phyloP scores from a whole-genome alignment of 768 basidiomycete genomes.

The Dacryopinax primogenitus region DNA sequence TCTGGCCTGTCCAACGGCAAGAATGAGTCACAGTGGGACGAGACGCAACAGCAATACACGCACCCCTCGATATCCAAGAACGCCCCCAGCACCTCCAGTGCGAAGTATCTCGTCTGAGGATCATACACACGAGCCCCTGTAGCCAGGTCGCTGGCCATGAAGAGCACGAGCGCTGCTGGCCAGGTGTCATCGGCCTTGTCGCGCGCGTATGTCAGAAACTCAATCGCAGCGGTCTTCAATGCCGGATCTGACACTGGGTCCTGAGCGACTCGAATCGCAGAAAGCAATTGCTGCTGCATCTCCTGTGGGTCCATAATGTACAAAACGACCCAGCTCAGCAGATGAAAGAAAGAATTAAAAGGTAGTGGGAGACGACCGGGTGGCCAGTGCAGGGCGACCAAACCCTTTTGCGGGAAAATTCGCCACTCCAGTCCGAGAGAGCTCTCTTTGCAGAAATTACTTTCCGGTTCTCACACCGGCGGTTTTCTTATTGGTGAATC shows the following conservation, averaged over 20 bases:
- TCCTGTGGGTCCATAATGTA: background rate
- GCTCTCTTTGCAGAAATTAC: constrained; percentile 6
- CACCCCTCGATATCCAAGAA: constrained; percentile 64
- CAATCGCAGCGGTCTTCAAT: constrained; percentile 75
- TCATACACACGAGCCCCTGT: constrained; percentile 55
- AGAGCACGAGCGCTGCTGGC: constrained; percentile 66
- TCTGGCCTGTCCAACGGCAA: constrained; percentile 24
- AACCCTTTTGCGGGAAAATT: constrained; percentile 5
- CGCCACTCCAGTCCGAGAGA: background rate
- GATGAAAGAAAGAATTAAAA: background rate
- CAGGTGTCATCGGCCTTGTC: constrained; percentile 57
- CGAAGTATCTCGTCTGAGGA: constrained; percentile 64
- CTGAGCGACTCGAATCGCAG: constrained; percentile 76
- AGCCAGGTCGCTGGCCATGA: constrained; percentile 44
- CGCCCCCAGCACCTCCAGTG: constrained; percentile 65
- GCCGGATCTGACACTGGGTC: constrained; percentile 40
- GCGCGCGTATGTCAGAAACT: constrained; percentile 65
- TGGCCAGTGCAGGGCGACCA: background rate
- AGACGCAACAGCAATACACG: constrained; percentile 25
- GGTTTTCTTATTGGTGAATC: background rate
- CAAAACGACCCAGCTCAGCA: background rate
- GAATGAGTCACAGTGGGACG: constrained; percentile 6
- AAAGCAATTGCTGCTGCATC: constrained; percentile 23
- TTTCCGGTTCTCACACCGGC: background rate
- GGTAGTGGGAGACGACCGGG: background rate